Evolutionary conservation across 2,329 filamentous ascomycete genomes (phyloP).

Genomic region (Paraphoma sp.): DNA sequence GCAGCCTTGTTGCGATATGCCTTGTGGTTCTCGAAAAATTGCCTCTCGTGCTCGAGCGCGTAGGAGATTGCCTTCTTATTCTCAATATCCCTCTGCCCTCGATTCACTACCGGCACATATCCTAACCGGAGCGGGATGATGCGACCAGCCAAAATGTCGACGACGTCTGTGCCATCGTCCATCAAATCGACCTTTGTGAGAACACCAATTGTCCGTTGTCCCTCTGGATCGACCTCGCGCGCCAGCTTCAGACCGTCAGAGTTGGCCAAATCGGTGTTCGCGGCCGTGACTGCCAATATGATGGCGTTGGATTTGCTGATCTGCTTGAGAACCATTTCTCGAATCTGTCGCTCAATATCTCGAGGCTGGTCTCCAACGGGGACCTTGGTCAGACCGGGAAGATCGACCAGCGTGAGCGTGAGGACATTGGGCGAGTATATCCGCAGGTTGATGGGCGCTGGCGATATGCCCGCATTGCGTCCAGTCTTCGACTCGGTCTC

Average conservation of each 20-base stretch:
- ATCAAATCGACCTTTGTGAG: slow-evolving; percentile 98
- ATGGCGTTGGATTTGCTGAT: slow-evolving; percentile 99
- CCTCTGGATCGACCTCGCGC: slow-evolving; percentile 94
- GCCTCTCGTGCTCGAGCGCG: slow-evolving; percentile 91
- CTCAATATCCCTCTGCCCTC: slow-evolving; percentile 97
- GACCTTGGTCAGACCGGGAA: slow-evolving; percentile 95
- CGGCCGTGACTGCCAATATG: slow-evolving; percentile 92
- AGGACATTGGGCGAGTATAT: slow-evolving; percentile 99
- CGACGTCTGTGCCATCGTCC: slow-evolving; percentile 97
- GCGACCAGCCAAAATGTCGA: slow-evolving; percentile 96
- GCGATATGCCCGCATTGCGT: slow-evolving; percentile 94
- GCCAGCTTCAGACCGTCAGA: slow-evolving; percentile 97
- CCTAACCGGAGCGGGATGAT: slow-evolving; percentile 95
- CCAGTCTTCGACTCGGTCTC: slow-evolving; percentile 98
- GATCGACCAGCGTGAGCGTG: slow-evolving; percentile 92
- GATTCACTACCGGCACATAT: slow-evolving; percentile 97
- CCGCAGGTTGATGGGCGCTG: slow-evolving; percentile 94
- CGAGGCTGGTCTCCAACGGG: slow-evolving; percentile 95
- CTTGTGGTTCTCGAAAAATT: slow-evolving; percentile 98
- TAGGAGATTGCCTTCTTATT: slow-evolving; percentile 94
- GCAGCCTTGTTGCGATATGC: slow-evolving; percentile 98
- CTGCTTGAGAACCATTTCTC: slow-evolving; percentile 98
- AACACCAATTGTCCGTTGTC: slow-evolving; percentile 97
- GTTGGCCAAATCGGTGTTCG: slow-evolving; percentile 98
- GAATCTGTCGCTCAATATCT: slow-evolving; percentile 96